Conservation (phyloP, 2,329 filamentous ascomycete genomes). For the Amphichorda felina region DNA sequence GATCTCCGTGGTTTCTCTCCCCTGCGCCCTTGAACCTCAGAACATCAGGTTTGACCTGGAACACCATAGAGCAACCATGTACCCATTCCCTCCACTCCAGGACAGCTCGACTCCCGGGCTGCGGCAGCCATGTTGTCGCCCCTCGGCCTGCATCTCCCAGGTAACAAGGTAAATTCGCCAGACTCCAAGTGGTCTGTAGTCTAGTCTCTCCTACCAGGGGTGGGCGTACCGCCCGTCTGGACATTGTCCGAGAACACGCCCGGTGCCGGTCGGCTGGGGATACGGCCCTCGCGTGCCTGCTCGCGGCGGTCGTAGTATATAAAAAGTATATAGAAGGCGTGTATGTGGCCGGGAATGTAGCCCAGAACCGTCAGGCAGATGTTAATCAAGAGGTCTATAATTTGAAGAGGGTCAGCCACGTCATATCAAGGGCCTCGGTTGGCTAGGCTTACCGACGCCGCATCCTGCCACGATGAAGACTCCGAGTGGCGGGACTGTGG, state of each 20-base stretch:
- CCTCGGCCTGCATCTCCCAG: no score
- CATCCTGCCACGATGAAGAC: conserved; percentile 55
- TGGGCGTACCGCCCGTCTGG: conserved; percentile 65
- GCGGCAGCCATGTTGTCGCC: no score
- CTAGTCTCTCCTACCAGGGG: no score
- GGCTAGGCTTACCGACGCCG: conserved; percentile 29
- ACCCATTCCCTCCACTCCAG: no score
- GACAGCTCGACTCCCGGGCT: no score
- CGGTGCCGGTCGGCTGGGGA: conserved; percentile 42
- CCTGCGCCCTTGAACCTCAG: no score
- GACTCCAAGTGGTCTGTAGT: no score
- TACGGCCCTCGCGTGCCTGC: conserved; percentile 44
- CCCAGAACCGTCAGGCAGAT: conserved; percentile 54
- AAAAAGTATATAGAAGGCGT: conserved; percentile 75
- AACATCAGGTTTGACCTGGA: no score
- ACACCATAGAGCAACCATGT: no score
- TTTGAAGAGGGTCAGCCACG: conserved; percentile 25
- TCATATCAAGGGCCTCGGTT: background rate
- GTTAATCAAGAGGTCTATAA: conserved; percentile 55
- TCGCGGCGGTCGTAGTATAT: conserved; percentile 69
- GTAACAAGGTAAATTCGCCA: no score
- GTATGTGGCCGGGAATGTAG: conserved; percentile 68
- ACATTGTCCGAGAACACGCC: conserved; percentile 63
- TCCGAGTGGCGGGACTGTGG: conserved; percentile 51
- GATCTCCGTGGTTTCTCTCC: no score